Evolutionary conservation across 2,329 filamentous ascomycete species (phyloP).

Genomic region (Exophiala viscosa): DNA sequence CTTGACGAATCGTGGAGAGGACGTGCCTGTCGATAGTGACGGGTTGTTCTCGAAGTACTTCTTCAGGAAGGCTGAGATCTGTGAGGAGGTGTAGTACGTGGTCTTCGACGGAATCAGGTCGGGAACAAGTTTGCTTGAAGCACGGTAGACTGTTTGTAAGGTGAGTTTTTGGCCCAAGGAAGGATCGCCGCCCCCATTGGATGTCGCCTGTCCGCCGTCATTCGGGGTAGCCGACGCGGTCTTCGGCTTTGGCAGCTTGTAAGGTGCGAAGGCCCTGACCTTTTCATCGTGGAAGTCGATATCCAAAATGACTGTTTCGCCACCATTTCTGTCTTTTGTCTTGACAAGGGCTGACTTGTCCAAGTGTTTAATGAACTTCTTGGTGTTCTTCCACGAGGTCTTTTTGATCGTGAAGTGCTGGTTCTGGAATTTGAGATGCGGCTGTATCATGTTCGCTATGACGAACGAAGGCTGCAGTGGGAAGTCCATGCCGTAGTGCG

Average conservation of each 20-base stretch:
- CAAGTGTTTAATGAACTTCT: constrained; percentile 65
- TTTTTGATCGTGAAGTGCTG: constrained; percentile 65
- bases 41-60: constrained; percentile 49
- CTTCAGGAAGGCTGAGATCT: constrained; percentile 56
- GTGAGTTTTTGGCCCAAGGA: constrained; percentile 41
- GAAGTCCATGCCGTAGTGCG: constrained; percentile 56
- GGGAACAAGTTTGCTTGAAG: constrained; percentile 56
- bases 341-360: constrained; percentile 63
- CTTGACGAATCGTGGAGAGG: constrained; percentile 54
- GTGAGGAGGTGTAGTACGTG: constrained; percentile 58
- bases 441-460: constrained; percentile 62
- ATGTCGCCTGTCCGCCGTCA: constrained; percentile 33
- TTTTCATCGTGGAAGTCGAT: constrained; percentile 60
- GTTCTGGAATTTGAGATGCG: constrained; percentile 59
- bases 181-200: constrained; percentile 37
- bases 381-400: constrained; percentile 66
- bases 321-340: constrained; percentile 61
- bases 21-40: constrained; percentile 15
- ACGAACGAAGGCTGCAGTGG: constrained; percentile 62
- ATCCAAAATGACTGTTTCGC: constrained; percentile 62
- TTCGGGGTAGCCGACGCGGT: constrained; percentile 39
- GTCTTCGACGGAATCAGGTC: constrained; percentile 51
- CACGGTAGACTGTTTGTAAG: constrained; percentile 53
- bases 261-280: constrained; percentile 57
- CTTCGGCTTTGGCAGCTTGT: constrained; percentile 59